Conservation (phyloP, 129 eudicot species). For the Flaveria sonorensis region DNA sequence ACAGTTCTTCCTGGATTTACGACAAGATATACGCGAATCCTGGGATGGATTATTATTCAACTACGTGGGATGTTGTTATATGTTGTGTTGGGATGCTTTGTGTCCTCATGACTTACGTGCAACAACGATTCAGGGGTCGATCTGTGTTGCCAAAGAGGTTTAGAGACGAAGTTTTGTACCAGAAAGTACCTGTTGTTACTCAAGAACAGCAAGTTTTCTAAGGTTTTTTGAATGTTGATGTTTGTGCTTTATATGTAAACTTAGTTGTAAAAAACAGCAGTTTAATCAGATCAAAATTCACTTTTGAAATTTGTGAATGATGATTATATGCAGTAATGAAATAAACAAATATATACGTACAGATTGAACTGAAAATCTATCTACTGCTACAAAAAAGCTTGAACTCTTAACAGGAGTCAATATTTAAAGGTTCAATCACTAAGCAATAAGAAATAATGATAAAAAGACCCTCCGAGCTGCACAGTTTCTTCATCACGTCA, state of each 20-base stretch:
- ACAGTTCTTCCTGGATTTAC: constrained; percentile 54
- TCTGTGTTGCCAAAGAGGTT: constrained; percentile 65
- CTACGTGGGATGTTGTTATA: constrained; percentile 67
- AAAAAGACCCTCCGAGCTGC: neutral
- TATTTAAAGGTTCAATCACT: neutral
- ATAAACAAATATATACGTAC: constrained; percentile 10
- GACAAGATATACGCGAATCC: constrained; percentile 82
- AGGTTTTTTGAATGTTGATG: constrained; percentile 15
- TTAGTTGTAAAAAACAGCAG: constrained; percentile 20
- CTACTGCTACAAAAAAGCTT: neutral
- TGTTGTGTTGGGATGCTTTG: constrained; percentile 53
- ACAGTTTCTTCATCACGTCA: neutral
- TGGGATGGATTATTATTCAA: constrained; percentile 70
- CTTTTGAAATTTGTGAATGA: neutral
- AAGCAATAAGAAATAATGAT: neutral
- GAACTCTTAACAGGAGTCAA: neutral
- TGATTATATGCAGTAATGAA: neutral
- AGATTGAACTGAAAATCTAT: neutral
- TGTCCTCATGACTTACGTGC: constrained; percentile 55
- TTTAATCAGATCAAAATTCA: neutral
- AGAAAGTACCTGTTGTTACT: constrained; percentile 60
- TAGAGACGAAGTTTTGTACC: constrained; percentile 48
- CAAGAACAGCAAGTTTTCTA: constrained; percentile 28
- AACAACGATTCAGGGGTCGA: constrained; percentile 74
- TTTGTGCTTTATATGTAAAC: constrained; percentile 12